Percentiles rank a stretch among this genome's conserved stretches.
phyloP scores from a whole-genome alignment of 2,329 filamentous ascomycete genomes.

The Thelonectria blattea region DNA sequence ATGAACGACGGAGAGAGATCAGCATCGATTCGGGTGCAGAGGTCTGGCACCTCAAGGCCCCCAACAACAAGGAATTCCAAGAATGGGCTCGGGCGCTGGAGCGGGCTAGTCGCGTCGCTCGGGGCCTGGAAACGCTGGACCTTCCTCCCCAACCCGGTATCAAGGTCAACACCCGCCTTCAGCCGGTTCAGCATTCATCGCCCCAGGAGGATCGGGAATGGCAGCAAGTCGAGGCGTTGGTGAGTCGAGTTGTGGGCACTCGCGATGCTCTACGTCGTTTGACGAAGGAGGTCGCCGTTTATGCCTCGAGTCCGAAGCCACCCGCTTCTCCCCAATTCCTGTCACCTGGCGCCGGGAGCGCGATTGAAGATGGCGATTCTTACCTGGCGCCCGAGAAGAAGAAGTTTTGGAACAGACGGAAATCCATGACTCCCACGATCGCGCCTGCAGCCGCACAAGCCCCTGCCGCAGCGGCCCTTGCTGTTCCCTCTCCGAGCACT shows the following conservation, averaged over 20 bases:
- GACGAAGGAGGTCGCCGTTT: slow-evolving; percentile 80
- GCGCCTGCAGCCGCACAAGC: slow-evolving; percentile 50
- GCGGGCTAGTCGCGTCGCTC: slow-evolving; percentile 72
- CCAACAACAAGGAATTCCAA: slow-evolving; percentile 82
- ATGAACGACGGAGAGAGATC: slow-evolving; percentile 87
- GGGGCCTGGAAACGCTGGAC: slow-evolving; percentile 54
- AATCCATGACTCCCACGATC: slow-evolving; percentile 64
- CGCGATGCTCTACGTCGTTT: slow-evolving; percentile 86
- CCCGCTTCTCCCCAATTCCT: slow-evolving; percentile 43
- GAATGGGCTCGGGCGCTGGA: slow-evolving; percentile 89
- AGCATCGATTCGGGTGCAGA: slow-evolving; percentile 97
- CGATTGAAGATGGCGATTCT: slow-evolving; percentile 60
- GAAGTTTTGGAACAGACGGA: slow-evolving; percentile 87
- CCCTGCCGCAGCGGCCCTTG: slow-evolving; percentile 46
- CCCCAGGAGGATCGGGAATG: slow-evolving; percentile 79
- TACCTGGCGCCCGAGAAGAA: slow-evolving; percentile 63
- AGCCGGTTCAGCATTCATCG: slow-evolving; percentile 42
- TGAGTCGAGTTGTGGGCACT: slow-evolving; percentile 85
- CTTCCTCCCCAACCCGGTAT: slow-evolving; percentile 36
- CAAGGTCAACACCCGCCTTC: slow-evolving; percentile 37
- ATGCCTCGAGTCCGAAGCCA: slow-evolving; percentile 55
- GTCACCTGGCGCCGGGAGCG: slow-evolving; percentile 49
- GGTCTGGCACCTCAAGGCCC: slow-evolving; percentile 91
- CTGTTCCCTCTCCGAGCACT: slow-evolving; percentile 51
- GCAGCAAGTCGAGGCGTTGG: slow-evolving; percentile 82